Conservation (phyloP, 768 basidiomycete genomes). For the Amanita brunnescens region DNA sequence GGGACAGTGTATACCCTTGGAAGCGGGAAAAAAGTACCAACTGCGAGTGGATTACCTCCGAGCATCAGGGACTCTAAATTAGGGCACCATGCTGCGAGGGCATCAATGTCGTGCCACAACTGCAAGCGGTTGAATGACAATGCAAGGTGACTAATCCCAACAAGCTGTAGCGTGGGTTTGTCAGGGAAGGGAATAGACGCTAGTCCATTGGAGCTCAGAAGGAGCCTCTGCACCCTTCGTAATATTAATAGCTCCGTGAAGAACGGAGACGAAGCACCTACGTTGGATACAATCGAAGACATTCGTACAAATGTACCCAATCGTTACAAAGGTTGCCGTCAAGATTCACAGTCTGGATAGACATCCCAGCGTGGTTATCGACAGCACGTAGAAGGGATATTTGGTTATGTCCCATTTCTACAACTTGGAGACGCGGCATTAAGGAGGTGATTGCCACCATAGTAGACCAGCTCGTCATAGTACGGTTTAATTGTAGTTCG, state of each 20-base stretch:
- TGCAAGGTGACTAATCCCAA: slow-evolving; percentile 46
- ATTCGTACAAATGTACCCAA: slow-evolving; percentile 43
- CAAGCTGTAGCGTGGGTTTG: slow-evolving; percentile 18
- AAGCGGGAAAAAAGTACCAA: slow-evolving; percentile 29
- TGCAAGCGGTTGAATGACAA: slow-evolving; percentile 52
- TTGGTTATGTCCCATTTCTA: slow-evolving; percentile 70
- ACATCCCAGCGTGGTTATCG: slow-evolving; percentile 11
- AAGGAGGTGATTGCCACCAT: slow-evolving; percentile 38
- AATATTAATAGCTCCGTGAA: slow-evolving; percentile 12
- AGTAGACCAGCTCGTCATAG: slow-evolving; percentile 64
- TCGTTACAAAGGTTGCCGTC: slow-evolving; percentile 55
- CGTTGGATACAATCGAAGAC: slow-evolving; percentile 37
- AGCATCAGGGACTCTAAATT: slow-evolving; percentile 51
- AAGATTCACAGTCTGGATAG: slow-evolving; percentile 53
- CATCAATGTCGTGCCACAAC: slow-evolving; percentile 58
- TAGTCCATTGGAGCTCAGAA: slow-evolving; percentile 60
- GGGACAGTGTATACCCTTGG: background rate
- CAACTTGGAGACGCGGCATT: slow-evolving; percentile 45
- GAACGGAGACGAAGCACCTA: slow-evolving; percentile 23
- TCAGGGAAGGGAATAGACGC: slow-evolving; percentile 36
- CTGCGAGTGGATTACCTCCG: slow-evolving; percentile 54
- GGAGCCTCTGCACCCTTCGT: slow-evolving; percentile 51
- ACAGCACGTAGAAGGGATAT: slow-evolving; percentile 22
- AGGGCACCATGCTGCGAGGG: slow-evolving; percentile 62
- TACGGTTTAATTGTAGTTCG: slow-evolving; percentile 69